These are phyloP conservation scores for Chaetomiaceae sp. DNA, from an alignment of 2,329 filamentous ascomycete species.

Conservation along the genomic window DNA sequence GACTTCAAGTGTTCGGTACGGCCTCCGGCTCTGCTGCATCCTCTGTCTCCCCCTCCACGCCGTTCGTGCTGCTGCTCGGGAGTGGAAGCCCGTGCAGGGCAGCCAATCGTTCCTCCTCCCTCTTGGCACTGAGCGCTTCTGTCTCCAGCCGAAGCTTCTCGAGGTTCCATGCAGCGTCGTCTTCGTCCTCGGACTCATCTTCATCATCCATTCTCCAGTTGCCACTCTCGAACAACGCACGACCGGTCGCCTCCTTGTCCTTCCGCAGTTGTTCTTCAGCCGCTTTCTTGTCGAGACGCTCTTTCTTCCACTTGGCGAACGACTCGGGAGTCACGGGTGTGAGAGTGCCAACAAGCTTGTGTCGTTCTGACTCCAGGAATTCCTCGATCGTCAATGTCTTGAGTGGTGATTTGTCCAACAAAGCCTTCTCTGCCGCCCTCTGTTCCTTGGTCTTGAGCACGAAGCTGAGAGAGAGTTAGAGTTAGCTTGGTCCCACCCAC, in stretches of 20 bases:
- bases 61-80: constrained; percentile 18
- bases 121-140: constrained; percentile 65
- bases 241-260: constrained; percentile 92
- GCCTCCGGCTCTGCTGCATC: constrained; percentile 19
- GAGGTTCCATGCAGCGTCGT: constrained; percentile 66
- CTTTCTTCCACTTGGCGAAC: constrained; percentile 97
- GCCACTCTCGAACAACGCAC: constrained; percentile 93
- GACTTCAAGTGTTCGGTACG: constrained; percentile 28
- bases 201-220: constrained; percentile 72
- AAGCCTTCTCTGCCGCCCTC: constrained; percentile 86
- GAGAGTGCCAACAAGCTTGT: constrained; percentile 86
- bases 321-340: constrained; percentile 91
- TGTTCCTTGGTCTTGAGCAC: constrained; percentile 98
- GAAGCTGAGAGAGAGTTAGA: constrained; percentile 56
- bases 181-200: constrained; percentile 55
- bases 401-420: constrained; percentile 92
- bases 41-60: constrained; percentile 9
- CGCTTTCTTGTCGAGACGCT: constrained; percentile 89
- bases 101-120: constrained; percentile 68
- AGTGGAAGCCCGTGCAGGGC: constrained; percentile 30
- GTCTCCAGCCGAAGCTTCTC: constrained; percentile 81
- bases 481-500: constrained; percentile 3
- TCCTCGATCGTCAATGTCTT: constrained; percentile 95
- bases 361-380: constrained; percentile 91
- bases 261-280: constrained; percentile 86